Evolutionary conservation across 78 protist species (phyloP).

Genomic region (Dictyostelium intermedium): DNA sequence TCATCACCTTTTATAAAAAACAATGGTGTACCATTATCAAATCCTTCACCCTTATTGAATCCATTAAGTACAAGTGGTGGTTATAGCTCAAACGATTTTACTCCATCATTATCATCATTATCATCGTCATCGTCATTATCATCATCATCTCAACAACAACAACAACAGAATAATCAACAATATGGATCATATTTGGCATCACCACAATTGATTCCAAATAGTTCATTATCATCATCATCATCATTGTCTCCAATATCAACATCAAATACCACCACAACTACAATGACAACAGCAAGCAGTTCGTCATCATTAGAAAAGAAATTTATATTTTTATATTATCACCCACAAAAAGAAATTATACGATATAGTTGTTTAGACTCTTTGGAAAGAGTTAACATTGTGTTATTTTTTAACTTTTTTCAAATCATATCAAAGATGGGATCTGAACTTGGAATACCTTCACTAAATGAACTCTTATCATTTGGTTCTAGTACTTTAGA

Average conservation of each 20-base stretch:
- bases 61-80: background rate
- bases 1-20: background rate
- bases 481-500: slow-evolving; percentile 42
- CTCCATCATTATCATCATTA: background rate
- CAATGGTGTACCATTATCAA: background rate
- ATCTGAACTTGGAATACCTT: slow-evolving; percentile 11
- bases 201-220: background rate
- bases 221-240: background rate
- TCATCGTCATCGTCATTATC: background rate
- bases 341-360: slow-evolving; percentile 47
- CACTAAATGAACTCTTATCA: background rate
- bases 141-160: background rate
- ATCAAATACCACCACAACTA: background rate
- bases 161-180: background rate
- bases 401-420: slow-evolving; percentile 16
- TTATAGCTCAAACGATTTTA: background rate
- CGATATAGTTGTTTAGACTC: slow-evolving; percentile 66
- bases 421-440: slow-evolving; percentile 51
- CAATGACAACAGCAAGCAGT: background rate
- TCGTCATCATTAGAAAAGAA: background rate
- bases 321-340: slow-evolving; percentile 6
- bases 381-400: slow-evolving; percentile 64
- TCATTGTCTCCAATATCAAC: background rate
- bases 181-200: background rate
- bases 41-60: background rate